Base-by-base conservation (phyloP, 1,284 basidiomycete species). In the Puccinia coronata region DNA sequence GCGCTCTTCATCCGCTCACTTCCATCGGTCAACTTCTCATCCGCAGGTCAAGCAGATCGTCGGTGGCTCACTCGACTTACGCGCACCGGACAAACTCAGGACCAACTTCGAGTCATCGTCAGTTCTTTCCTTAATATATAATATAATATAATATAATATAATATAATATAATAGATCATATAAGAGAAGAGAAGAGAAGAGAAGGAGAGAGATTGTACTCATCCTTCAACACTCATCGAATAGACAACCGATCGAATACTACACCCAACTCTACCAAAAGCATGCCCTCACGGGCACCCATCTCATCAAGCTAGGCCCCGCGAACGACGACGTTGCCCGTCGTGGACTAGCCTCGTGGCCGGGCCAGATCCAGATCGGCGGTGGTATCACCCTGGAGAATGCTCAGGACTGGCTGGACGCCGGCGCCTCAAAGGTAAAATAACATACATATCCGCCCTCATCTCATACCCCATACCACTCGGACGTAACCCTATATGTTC, bases 41-140 rank as follows among this genome's bases (percentile, higher is more conserved):
- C n/a, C n/a, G n/a, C 47, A 80, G 77, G 97, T 99, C 80, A 99
- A 99, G 87, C 97, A 99, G 88, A 99, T 99, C 82, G 95, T 99
- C 14, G 97, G 97, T 39, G 95, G 95, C 1, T 96, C 95, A 0
- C 89, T 99, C 43, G 91, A 93, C 72, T 85, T 83, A 31, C 84
- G 87, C 25, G 87, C 90, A 74, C 90, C 91, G 11, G 87, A 89
- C 25, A 87, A 88, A 51, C 90, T 98, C 82, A 90, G 90, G 85
- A 98, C 95, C 31, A 99, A 99, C 87, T 99, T 97, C 86, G 91
- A 97, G 61, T 91, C 96, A 81, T 92, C 90, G 95, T 92, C 84
- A 84, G 91, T 89, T 18, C 25, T n/a, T 63, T 71, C 43, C 43
- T 8, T 47, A 8, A 47, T 16, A 8, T 8, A 8, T 8, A 59